Conservation (phyloP, 805 yeast species). For the Lipomyces mesembrius region DNA sequence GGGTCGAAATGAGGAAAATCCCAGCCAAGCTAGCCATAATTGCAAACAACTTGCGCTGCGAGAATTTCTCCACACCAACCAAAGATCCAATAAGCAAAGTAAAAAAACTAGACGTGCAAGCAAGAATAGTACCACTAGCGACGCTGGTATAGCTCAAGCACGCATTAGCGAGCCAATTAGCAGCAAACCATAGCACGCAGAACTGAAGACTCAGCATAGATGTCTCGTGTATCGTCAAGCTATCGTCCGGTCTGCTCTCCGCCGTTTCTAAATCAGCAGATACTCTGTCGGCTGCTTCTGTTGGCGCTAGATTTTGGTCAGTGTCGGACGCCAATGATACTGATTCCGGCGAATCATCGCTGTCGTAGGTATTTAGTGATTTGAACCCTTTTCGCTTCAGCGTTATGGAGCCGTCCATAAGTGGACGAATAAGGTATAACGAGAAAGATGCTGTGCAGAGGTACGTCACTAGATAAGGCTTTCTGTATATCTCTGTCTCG, state of each 20-base stretch:
- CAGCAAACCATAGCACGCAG: conserved; percentile 85
- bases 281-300: conserved; percentile 12
- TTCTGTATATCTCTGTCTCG: conserved; percentile 69
- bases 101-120: conserved; percentile 92
- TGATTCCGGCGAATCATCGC: conserved; percentile 14
- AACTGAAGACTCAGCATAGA: conserved; percentile 76
- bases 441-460: conserved; percentile 84
- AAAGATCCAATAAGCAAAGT: conserved; percentile 81
- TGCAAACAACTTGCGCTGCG: conserved; percentile 67
- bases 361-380: background rate
- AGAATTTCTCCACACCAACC: conserved; percentile 71
- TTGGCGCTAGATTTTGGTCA: background rate
- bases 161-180: conserved; percentile 88
- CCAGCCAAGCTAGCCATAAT: conserved; percentile 75
- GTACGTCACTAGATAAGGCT: conserved; percentile 92
- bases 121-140: conserved; percentile 89
- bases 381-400: background rate
- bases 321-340: background rate
- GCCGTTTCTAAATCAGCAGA: conserved; percentile 7
- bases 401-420: conserved; percentile 37
- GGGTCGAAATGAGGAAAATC: conserved; percentile 74
- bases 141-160: conserved; percentile 87
- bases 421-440: conserved; percentile 72
- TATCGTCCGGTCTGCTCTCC: background rate
- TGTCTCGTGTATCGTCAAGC: conserved; percentile 58